Evolutionary conservation across 345 rosid genomes (phyloP).

Genomic region (Pugionium dolabratum): DNA sequence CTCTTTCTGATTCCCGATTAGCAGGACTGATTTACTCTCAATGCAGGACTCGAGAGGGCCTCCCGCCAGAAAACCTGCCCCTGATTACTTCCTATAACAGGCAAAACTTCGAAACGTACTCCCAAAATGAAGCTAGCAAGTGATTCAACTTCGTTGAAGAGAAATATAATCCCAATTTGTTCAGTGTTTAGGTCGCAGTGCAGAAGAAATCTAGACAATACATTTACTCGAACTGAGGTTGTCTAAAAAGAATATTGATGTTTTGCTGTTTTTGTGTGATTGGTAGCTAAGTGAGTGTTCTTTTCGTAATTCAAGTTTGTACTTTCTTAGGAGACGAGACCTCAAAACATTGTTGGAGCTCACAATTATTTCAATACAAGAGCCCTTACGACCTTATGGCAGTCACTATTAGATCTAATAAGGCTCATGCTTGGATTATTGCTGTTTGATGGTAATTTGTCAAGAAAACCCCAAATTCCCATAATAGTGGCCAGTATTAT

Average conservation of each 20-base stretch:
- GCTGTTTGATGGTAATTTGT: too few relatives aligned
- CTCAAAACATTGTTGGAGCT: too few relatives aligned
- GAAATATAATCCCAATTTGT: slow-evolving; percentile 18
- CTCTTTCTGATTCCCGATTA: not conserved
- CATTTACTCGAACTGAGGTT: slow-evolving; percentile 5
- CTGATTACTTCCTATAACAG: slow-evolving; percentile 87
- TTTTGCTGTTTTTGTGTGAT: slow-evolving; percentile 23
- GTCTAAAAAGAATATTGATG: slow-evolving; percentile 9
- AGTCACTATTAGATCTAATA: too few relatives aligned
- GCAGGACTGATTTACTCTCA: slow-evolving; percentile 9
- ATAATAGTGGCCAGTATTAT: too few relatives aligned
- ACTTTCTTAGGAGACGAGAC: too few relatives aligned
- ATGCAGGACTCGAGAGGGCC: slow-evolving; percentile 91
- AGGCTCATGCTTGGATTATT: too few relatives aligned
- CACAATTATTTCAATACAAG: too few relatives aligned
- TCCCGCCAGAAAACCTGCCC: slow-evolving; percentile 85
- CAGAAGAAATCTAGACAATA: slow-evolving; percentile 23
- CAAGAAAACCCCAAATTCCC: too few relatives aligned
- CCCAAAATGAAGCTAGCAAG: not conserved
- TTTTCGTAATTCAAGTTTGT: too few relatives aligned
- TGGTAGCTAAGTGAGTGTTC: too few relatives aligned
- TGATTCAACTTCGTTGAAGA: not conserved
- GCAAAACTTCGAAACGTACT: slow-evolving; percentile 9
- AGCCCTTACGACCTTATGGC: too few relatives aligned
- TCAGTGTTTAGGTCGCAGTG: slow-evolving; percentile 16